Conservation (phyloP, 2,329 filamentous ascomycete genomes). For the Coniochaeta prunicola region DNA sequence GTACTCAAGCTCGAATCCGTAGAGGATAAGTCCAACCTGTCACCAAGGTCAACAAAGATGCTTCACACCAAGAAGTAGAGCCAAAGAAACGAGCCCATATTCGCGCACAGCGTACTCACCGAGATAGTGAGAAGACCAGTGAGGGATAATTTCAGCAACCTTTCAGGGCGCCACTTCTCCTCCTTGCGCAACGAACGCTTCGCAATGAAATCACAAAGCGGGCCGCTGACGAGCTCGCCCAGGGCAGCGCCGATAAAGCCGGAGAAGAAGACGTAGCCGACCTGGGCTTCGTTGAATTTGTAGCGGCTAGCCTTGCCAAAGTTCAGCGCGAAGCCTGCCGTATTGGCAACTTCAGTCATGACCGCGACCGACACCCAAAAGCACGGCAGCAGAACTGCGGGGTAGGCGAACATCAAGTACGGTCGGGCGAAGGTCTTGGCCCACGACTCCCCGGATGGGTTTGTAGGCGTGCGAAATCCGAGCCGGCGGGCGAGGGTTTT, state of each 20-base stretch:
- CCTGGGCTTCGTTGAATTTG: constrained; percentile 7
- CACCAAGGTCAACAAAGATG: too few species aligned
- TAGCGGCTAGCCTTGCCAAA: constrained; percentile 8
- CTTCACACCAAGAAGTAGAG: background rate
- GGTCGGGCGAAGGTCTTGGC: constrained; percentile 10
- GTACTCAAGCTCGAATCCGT: constrained; percentile 8
- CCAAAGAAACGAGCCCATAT: background rate
- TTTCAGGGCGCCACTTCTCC: constrained; percentile 7
- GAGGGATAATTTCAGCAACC: constrained; percentile 6
- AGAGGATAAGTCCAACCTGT: constrained; percentile 6
- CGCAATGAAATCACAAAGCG: constrained; percentile 9
- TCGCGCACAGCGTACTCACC: background rate
- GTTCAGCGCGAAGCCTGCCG: constrained; percentile 12
- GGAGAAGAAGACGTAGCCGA: constrained; percentile 10
- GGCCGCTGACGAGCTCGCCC: constrained; percentile 8
- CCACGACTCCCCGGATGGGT: constrained; percentile 8
- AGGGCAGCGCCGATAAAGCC: constrained; percentile 9
- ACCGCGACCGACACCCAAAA: constrained; percentile 9
- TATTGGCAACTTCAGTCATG: constrained; percentile 13
- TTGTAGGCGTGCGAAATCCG: constrained; percentile 10
- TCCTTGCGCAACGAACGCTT: constrained; percentile 6
- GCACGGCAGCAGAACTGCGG: constrained; percentile 10
- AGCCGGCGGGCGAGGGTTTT: constrained; percentile 4
- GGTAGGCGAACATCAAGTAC: constrained; percentile 10
- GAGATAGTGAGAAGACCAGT: constrained; percentile 7